These are phyloP conservation scores for Bocquillonia castaneifolia DNA, from an alignment of 441 rosid species.

Conservation along the genomic window DNA sequence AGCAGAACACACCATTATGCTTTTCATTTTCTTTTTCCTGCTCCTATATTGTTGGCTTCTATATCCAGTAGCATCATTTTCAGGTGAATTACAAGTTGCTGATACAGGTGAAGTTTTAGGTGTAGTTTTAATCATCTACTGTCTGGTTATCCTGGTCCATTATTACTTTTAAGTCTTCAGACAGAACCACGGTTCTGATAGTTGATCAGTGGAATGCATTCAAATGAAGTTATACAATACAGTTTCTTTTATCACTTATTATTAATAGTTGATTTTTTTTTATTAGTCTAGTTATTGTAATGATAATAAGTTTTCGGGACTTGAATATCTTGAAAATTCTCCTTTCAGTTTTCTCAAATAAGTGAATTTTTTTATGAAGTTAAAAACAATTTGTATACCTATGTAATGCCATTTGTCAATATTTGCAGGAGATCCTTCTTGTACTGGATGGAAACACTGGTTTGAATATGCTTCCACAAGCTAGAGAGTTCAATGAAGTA, in stretches of 20 bases:
- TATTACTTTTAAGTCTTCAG: neutral
- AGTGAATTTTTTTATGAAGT: conserved; percentile 1
- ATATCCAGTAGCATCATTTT: neutral
- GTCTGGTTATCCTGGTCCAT: conserved; percentile 2
- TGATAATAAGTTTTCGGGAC: too few species aligned
- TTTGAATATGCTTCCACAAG: conserved; percentile 92
- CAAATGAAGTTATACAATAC: too few species aligned
- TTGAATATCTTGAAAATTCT: too few species aligned
- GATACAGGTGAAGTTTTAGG: neutral
- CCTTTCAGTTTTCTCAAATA: neutral
- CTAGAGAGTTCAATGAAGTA: conserved; percentile 88
- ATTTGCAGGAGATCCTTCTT: conserved; percentile 72
- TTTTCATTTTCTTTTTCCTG: neutral
- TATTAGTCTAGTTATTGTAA: too few species aligned
- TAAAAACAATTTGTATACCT: conserved; percentile 1
- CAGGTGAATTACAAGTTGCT: conserved; percentile 4
- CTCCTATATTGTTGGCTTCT: neutral
- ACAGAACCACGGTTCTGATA: neutral
- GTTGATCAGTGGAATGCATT: neutral
- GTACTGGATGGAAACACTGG: conserved; percentile 94
- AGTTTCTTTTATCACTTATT: too few species aligned
- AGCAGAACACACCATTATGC: neutral
- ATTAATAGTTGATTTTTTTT: too few species aligned
- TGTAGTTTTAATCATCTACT: neutral
- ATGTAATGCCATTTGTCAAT: conserved; percentile 15